Percentiles rank a stretch among this genome's conserved stretches.
Conservation (phyloP, 2,329 filamentous ascomycete species). For the Cryphonectria radicalis region DNA sequence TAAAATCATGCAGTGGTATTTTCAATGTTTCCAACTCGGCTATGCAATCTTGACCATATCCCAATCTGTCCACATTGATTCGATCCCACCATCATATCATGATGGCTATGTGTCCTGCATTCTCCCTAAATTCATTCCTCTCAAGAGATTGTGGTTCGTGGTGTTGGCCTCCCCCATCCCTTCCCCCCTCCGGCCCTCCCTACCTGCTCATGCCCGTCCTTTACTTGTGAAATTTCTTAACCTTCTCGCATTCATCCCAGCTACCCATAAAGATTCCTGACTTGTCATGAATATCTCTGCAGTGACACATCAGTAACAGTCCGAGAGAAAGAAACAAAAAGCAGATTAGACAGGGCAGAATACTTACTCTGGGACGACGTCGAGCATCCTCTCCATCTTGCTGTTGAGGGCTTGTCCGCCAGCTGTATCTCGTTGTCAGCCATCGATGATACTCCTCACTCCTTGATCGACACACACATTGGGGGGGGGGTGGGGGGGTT, state of each 20-base stretch:
- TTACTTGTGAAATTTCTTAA: slow-evolving; percentile 78
- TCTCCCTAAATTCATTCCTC: background rate
- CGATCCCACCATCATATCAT: slow-evolving; percentile 4
- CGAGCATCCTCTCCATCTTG: slow-evolving; percentile 88
- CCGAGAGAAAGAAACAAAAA: too few relatives aligned
- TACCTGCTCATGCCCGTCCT: background rate
- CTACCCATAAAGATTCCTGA: slow-evolving; percentile 97
- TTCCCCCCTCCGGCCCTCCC: too few relatives aligned
- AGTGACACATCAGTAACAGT: background rate
- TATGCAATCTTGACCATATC: slow-evolving; percentile 21
- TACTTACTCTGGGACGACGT: slow-evolving; percentile 73
- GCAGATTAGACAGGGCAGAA: too few relatives aligned
- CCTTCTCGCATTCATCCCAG: slow-evolving; percentile 93
- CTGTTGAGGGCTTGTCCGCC: slow-evolving; percentile 92
- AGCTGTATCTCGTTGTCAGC: slow-evolving; percentile 54
- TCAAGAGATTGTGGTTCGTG: background rate
- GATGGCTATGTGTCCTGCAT: background rate
- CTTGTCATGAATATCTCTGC: slow-evolving; percentile 81
- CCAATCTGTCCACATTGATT: slow-evolving; percentile 24
- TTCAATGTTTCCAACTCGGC: slow-evolving; percentile 15
- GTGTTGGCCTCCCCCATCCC: background rate
- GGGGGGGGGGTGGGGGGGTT: too few relatives aligned
- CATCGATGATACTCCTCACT: background rate
- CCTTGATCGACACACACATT: background rate
- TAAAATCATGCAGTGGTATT: slow-evolving; percentile 18